phyloP scores from a whole-genome alignment of 2,329 filamentous ascomycete genomes.

The Trichoderma lentiforme region DNA sequence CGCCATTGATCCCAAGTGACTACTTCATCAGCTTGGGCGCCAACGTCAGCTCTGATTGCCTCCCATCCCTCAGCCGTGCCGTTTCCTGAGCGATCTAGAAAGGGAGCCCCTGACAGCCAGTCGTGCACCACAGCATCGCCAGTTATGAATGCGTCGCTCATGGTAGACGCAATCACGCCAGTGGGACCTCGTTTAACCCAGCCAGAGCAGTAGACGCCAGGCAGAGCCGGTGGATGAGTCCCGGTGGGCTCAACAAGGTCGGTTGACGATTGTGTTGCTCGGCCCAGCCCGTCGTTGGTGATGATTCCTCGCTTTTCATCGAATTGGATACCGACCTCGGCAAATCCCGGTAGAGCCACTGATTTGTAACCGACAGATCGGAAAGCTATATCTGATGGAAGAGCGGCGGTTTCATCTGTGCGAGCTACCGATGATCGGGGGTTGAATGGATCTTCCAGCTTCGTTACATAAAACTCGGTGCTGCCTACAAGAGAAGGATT shows the following conservation, averaged over 20 bases:
- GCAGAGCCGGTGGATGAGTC: slow-evolving; percentile 40
- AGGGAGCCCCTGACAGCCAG: slow-evolving; percentile 51
- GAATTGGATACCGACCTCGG: slow-evolving; percentile 72
- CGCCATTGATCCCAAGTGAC: slow-evolving; percentile 84
- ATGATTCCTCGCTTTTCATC: slow-evolving; percentile 72
- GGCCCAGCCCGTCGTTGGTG: slow-evolving; percentile 73
- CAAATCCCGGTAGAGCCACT: slow-evolving; percentile 69
- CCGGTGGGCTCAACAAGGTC: slow-evolving; percentile 23
- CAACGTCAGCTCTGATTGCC: slow-evolving; percentile 60
- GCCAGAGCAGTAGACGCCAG: slow-evolving; percentile 85
- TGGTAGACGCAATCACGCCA: slow-evolving; percentile 92
- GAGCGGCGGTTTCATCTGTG: slow-evolving; percentile 47
- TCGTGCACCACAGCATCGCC: slow-evolving; percentile 82
- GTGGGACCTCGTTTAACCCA: slow-evolving; percentile 97
- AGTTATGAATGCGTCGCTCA: slow-evolving; percentile 90
- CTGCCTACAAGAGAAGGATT: slow-evolving; percentile 53
- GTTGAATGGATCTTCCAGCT: slow-evolving; percentile 54
- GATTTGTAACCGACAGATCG: slow-evolving; percentile 95
- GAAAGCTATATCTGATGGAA: slow-evolving; percentile 74
- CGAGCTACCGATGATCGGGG: slow-evolving; percentile 46
- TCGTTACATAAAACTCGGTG: slow-evolving; percentile 64
- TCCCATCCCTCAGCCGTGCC: slow-evolving; percentile 63
- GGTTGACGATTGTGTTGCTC: slow-evolving; percentile 25
- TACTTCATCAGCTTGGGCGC: slow-evolving; percentile 52
- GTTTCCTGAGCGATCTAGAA: slow-evolving; percentile 32